Base-by-base conservation (phyloP, 345 rosid genomes). In the Boechera stricta region DNA sequence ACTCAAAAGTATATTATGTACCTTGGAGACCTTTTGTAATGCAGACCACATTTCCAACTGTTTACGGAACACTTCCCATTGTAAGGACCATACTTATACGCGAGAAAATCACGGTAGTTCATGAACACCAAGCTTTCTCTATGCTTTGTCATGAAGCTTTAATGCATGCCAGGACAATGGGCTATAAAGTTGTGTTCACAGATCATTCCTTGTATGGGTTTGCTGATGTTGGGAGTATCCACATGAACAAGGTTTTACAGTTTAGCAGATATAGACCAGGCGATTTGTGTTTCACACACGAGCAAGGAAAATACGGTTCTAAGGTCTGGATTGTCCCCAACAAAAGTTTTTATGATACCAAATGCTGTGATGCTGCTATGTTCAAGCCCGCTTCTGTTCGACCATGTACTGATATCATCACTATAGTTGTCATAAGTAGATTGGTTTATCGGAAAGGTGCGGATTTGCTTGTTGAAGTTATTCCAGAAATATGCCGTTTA, bases 331-430 rank as follows among this genome's bases (percentile, higher is more conserved):
- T 83, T 92, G 78, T 88, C 96, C 0, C 96, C 97, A 0, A 88
- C 82, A 66, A 95, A 89, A 86, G 98, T 91, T 72, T 95, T 80
- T 71, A 89, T 95, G 72, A 84, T 92, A 71, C 98, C 97, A 39
- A 95, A 95, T 92, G 99, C 94, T 32, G 99, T 80, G 99, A 95
- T 82, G 91, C 98, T 28, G 96, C 98, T 64, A 92, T 95, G 99
- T 95, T 95, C 76, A 88, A 80, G 75, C 98, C 99, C 45, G 92
- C 91, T 64, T 68, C 77, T 28, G 82, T 79, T 53, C 80, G 89
- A 35, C 93, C 86, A 4, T 70, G 78, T 77, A 78, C 75, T 47
- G 78, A 86, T 74, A 91, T 87, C 65, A 89, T 95, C 28, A 77
- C 94, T 64, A 91, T 95, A 69, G 91, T 95, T 75, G 94, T 95